These are phyloP conservation scores for Candida qinlingensis DNA, from an alignment of 805 yeast species.

Conservation along the genomic window DNA sequence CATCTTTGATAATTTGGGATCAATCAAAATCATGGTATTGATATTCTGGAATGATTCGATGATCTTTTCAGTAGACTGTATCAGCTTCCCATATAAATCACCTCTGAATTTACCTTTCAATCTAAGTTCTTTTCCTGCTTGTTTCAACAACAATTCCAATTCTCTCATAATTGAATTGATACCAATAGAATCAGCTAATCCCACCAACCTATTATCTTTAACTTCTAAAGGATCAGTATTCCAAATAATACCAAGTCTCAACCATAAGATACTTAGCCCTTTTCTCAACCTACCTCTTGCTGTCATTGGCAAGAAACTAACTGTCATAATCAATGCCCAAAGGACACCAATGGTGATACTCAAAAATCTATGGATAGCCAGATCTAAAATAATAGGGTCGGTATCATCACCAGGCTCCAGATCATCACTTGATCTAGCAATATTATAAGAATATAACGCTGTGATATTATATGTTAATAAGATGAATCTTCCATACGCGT, in stretches of 20 bases:
- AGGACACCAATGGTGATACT: slow-evolving; percentile 69
- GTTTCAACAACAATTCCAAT: slow-evolving; percentile 52
- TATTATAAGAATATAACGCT: slow-evolving; percentile 67
- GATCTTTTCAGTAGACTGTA: slow-evolving; percentile 55
- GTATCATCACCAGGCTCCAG: slow-evolving; percentile 68
- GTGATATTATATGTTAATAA: slow-evolving; percentile 74
- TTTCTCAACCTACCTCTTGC: slow-evolving; percentile 65
- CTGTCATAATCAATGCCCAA: slow-evolving; percentile 71
- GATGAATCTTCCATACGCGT: slow-evolving; percentile 63
- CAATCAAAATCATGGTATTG: slow-evolving; percentile 60
- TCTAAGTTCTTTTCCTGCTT: slow-evolving; percentile 72
- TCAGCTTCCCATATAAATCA: slow-evolving; percentile 42
- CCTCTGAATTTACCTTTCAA: slow-evolving; percentile 69
- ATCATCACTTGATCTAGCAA: slow-evolving; percentile 47
- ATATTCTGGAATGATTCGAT: slow-evolving; percentile 74
- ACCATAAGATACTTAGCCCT: slow-evolving; percentile 67
- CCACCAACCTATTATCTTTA: slow-evolving; percentile 22
- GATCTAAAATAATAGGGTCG: slow-evolving; percentile 60
- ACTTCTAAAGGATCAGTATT: slow-evolving; percentile 61
- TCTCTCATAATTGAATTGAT: slow-evolving; percentile 54
- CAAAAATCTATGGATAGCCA: slow-evolving; percentile 72
- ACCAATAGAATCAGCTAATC: slow-evolving; percentile 29
- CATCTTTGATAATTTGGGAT: slow-evolving; percentile 44
- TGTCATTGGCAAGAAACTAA: slow-evolving; percentile 64
- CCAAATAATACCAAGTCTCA: slow-evolving; percentile 78